Conservation (phyloP, 2,329 filamentous ascomycete genomes). For the Fusarium buharicum region DNA sequence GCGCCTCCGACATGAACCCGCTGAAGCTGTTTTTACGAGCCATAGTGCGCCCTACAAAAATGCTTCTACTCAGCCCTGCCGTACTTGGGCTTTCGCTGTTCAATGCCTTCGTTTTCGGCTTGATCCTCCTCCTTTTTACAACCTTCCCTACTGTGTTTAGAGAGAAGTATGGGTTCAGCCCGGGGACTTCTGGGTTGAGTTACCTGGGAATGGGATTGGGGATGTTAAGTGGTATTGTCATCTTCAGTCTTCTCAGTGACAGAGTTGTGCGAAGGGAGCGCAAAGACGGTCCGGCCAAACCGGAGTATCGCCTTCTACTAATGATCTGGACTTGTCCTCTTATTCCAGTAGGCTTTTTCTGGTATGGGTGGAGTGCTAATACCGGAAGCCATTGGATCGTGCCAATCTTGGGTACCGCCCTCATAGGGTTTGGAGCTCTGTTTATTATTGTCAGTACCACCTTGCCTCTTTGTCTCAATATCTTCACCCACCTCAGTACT, state of each 20-base stretch:
- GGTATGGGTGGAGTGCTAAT: constrained; percentile 68
- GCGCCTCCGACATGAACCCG: too few species aligned
- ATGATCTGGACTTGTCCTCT: constrained; percentile 65
- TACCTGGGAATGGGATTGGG: constrained; percentile 62
- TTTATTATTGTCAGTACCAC: constrained; percentile 45
- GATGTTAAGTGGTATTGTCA: constrained; percentile 43
- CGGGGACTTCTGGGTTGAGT: too few species aligned
- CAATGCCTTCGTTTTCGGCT: constrained; percentile 52
- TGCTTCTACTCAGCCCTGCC: constrained; percentile 51
- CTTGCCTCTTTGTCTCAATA: constrained; percentile 12
- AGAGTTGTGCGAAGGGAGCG: too few species aligned
- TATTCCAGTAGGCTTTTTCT: constrained; percentile 64
- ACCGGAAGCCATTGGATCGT: constrained; percentile 55
- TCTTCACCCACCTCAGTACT: too few species aligned
- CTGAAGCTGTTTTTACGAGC: too few species aligned
- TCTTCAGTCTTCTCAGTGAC: constrained; percentile 11
- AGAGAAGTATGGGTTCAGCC: constrained; percentile 49
- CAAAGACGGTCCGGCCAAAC: constrained; percentile 22
- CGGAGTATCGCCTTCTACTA: constrained; percentile 62
- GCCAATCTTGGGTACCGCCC: constrained; percentile 64
- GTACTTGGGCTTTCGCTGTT: constrained; percentile 59
- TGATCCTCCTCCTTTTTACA: constrained; percentile 50
- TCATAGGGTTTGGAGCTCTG: constrained; percentile 61
- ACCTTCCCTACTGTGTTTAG: constrained; percentile 53
- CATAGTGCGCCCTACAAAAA: too few species aligned